These are phyloP conservation scores for Teratosphaeria gauchensis DNA, from an alignment of 2,329 filamentous ascomycete genomes.

Conservation along the genomic window DNA sequence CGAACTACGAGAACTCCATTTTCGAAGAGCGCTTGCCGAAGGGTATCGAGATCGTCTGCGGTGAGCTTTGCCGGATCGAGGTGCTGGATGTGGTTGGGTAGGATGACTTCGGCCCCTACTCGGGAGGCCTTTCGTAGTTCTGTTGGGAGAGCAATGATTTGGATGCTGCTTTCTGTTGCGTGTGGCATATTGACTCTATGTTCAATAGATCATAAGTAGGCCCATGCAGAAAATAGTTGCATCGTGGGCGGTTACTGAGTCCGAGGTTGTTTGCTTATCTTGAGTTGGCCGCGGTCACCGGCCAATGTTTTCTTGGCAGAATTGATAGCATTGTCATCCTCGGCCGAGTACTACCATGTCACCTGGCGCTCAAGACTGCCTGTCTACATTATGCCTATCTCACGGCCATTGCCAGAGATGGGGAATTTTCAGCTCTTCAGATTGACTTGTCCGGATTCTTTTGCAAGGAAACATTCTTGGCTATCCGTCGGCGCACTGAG, in stretches of 20 bases:
- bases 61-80: neutral
- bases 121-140: neutral
- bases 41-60: neutral
- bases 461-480: neutral
- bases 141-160: neutral
- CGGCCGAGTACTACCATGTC: neutral
- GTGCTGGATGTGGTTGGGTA: neutral
- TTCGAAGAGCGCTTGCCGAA: constrained; percentile 11
- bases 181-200: neutral
- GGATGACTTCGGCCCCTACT: neutral
- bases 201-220: neutral
- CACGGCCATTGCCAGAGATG: neutral
- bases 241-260: no score
- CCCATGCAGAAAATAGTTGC: no score
- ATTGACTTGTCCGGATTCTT: neutral
- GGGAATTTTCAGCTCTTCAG: neutral
- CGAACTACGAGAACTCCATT: constrained; percentile 13
- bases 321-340: neutral
- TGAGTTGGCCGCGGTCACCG: neutral
- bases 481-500: neutral
- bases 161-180: neutral
- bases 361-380: neutral
- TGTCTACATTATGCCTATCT: neutral
- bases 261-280: neutral
- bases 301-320: constrained; percentile 12